These are phyloP conservation scores for Scenedesmus sp. DNA, from an alignment of 163 green algal species.

Conservation along the genomic window DNA sequence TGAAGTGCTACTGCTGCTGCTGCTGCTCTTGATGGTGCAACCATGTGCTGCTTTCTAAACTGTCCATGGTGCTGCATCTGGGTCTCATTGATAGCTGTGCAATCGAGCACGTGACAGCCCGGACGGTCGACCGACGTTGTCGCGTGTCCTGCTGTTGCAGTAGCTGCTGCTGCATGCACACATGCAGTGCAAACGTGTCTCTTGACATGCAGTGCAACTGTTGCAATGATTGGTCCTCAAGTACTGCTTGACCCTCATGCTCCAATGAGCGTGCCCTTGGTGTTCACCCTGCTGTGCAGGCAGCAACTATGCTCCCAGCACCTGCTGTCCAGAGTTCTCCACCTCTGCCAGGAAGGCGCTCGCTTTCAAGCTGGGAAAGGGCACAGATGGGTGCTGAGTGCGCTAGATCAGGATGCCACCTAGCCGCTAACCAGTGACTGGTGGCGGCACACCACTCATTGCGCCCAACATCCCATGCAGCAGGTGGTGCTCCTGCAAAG, in stretches of 20 bases:
- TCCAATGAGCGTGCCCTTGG: no score
- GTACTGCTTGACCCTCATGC: no score
- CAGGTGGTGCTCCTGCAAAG: background rate
- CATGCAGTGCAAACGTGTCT: no score
- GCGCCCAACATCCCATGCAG: background rate
- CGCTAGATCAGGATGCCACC: background rate
- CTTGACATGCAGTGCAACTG: no score
- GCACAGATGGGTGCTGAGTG: slow-evolving; percentile 19
- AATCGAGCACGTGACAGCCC: background rate
- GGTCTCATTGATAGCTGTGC: no score
- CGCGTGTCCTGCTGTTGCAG: no score
- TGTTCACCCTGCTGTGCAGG: no score
- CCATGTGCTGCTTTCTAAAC: background rate
- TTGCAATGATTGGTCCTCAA: no score
- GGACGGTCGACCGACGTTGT: no score
- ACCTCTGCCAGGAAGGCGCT: slow-evolving; percentile 69
- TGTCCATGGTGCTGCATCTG: background rate
- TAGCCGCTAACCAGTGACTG: background rate
- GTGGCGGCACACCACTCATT: background rate
- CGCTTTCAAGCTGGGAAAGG: slow-evolving; percentile 72
- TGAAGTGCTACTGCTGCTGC: background rate
- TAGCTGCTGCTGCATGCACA: no score
- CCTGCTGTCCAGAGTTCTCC: slow-evolving; percentile 2
- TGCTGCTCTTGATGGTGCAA: background rate
- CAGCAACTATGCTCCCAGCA: background rate